Percentiles rank a stretch among this genome's conserved stretches.
Conservation (phyloP, 1,284 basidiomycete species). For the Neonothopanus nambi region DNA sequence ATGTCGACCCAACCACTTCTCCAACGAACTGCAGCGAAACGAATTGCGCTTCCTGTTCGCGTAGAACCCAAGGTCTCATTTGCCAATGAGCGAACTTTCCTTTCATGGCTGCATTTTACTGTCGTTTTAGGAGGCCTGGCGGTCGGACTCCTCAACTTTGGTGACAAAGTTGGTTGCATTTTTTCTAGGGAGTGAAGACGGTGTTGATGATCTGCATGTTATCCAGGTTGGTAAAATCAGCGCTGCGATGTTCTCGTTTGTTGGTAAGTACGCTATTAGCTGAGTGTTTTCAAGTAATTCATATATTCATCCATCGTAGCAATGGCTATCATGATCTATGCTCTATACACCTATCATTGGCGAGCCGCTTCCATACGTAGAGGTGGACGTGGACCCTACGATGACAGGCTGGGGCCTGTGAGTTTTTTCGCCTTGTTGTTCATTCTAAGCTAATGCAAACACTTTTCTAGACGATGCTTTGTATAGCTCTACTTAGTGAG, state of each 20-base stretch:
- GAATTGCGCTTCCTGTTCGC: constrained; percentile 92
- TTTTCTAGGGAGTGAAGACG: neutral
- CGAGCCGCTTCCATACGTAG: constrained; percentile 91
- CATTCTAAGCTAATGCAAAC: constrained; percentile 6
- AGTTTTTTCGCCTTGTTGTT: constrained; percentile 24
- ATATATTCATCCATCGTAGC: constrained; percentile 47
- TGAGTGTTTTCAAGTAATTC: constrained; percentile 13
- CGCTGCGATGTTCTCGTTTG: constrained; percentile 89
- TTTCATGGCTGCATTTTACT: constrained; percentile 96
- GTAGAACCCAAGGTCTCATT: constrained; percentile 96
- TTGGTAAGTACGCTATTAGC: constrained; percentile 61
- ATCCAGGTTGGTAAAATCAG: constrained; percentile 85
- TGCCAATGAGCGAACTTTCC: constrained; percentile 93
- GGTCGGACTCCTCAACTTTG: constrained; percentile 97
- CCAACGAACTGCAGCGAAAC: constrained; percentile 92
- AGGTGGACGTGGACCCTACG: constrained; percentile 93
- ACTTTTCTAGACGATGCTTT: constrained; percentile 73
- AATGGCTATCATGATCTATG: constrained; percentile 96
- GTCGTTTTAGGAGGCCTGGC: constrained; percentile 93
- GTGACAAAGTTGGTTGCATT: constrained; percentile 65
- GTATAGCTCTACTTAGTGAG: constrained; percentile 81
- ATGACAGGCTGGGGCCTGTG: constrained; percentile 84
- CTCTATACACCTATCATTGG: constrained; percentile 95
- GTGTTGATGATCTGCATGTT: neutral
- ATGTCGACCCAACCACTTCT: constrained; percentile 99